phyloP scores from a whole-genome alignment of 2,329 filamentous ascomycete species.

The Coleophoma eucalyptorum region DNA sequence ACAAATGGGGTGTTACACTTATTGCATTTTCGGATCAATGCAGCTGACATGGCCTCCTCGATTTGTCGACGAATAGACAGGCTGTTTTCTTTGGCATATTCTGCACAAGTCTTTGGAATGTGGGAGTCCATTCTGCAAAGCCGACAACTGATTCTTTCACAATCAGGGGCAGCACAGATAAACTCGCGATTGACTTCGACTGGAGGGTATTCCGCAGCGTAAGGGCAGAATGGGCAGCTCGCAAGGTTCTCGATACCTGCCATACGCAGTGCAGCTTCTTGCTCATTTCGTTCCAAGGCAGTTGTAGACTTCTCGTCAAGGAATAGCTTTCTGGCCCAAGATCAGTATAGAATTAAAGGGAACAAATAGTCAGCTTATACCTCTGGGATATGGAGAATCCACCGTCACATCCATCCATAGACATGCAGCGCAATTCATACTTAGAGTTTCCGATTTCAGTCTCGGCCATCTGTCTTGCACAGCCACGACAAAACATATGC shows the following conservation, averaged over 20 bases:
- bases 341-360: slow-evolving; percentile 7
- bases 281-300: slow-evolving; percentile 68
- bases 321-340: slow-evolving; percentile 15
- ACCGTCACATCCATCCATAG: slow-evolving; percentile 59
- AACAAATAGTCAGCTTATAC: slow-evolving; percentile 35
- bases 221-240: slow-evolving; percentile 79
- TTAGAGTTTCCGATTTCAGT: slow-evolving; percentile 65
- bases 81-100: slow-evolving; percentile 57
- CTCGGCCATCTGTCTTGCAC: slow-evolving; percentile 62
- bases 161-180: slow-evolving; percentile 63
- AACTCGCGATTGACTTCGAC: slow-evolving; percentile 70
- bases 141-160: slow-evolving; percentile 60
- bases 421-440: slow-evolving; percentile 68
- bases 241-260: slow-evolving; percentile 70
- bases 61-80: slow-evolving; percentile 60
- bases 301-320: slow-evolving; percentile 53
- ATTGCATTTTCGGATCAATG: slow-evolving; percentile 74
- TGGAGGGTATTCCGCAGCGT: slow-evolving; percentile 68
- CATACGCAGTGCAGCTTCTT: slow-evolving; percentile 63
- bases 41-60: slow-evolving; percentile 81
- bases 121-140: slow-evolving; percentile 68
- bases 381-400: slow-evolving; percentile 55
- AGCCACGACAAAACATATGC: slow-evolving; percentile 64
- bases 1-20: slow-evolving; percentile 62
- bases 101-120: slow-evolving; percentile 67